phyloP scores from a whole-genome alignment of 345 rosid genomes.

The Euphorbia peplus region DNA sequence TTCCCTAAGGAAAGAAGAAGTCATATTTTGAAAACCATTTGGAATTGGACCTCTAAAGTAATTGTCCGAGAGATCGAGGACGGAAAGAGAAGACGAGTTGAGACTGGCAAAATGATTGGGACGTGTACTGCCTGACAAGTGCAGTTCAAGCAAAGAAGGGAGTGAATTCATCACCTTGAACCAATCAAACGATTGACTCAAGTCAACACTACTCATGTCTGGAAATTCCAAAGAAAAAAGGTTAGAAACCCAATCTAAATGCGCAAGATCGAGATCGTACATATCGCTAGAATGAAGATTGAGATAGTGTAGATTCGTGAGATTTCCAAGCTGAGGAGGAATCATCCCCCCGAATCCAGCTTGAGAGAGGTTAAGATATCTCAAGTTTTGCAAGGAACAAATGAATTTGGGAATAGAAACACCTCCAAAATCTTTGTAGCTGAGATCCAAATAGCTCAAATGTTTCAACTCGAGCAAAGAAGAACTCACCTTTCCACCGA shows the following conservation, averaged over 20 bases:
- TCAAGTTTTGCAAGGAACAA: constrained; percentile 10
- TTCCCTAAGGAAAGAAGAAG: background rate
- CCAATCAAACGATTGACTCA: constrained; percentile 18
- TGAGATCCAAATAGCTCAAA: constrained; percentile 23
- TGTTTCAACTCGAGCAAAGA: constrained; percentile 24
- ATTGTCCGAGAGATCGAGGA: constrained; percentile 22
- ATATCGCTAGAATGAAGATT: background rate
- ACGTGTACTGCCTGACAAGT: constrained; percentile 1
- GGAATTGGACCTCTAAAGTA: background rate
- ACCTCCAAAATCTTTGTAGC: constrained; percentile 8
- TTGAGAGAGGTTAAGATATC: constrained; percentile 24
- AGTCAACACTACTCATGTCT: constrained; percentile 3
- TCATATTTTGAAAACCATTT: background rate
- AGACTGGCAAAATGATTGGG: background rate
- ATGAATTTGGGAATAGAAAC: constrained; percentile 13
- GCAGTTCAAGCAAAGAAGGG: constrained; percentile 19
- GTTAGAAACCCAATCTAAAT: constrained; percentile 26
- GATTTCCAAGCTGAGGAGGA: constrained; percentile 29
- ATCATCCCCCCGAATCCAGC: constrained; percentile 20
- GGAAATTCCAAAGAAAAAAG: constrained; percentile 20
- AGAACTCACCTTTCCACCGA: constrained; percentile 24
- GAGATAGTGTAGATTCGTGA: constrained; percentile 21
- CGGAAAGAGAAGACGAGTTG: constrained; percentile 24
- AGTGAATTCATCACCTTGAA: constrained; percentile 7
- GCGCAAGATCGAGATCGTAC: background rate